Base-by-base conservation (phyloP, 139 green algal species). In the Chlorella vulgaris region DNA sequence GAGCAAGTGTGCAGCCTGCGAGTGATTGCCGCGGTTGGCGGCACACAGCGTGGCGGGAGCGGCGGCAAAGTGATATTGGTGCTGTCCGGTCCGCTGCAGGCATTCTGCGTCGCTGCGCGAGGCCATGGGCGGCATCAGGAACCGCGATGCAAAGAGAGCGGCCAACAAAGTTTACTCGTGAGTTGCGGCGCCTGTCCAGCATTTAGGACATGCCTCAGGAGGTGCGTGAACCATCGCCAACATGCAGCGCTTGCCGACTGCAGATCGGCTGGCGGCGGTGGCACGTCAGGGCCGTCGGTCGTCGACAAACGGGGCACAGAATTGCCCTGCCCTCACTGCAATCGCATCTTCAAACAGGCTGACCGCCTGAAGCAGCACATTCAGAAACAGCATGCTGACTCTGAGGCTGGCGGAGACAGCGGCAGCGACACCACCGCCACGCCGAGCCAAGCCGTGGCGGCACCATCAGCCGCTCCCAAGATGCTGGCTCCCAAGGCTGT, bases 301-400 rank as follows among this genome's bases (percentile, higher is more conserved):
- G 47, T 97, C 0, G 95, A 98, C 80, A 98, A 98, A 85, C 89
- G 94, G 10, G 88, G 88, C 36, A 89, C 94, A 76, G 93, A 97
- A 84, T 62, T 88, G 33, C 83, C 91, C 26, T 98, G 95, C 83
- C 94, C 94, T 0, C 91, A 96, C 86, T 98, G 95, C 76, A 92
- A 96, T 50, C 86, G 93, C 19, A 77, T 93, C 0, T 98, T 97
- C 85, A 94, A 94, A 74, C 91, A 97, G 84, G 87, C 89, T 24
- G 18, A 84, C 50, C 66, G 84, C 6, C 74, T 88, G 15, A 69
- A 83, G 50, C 90, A 97, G 24, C 94, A 98, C 82, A 87, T 98
- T 15, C 80, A 89, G 47, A 91, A 86, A 28, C 90, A 92, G 76
- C 88, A 97, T 78, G 81, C 93, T 42, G 86, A 93, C n/a, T 83